A percentile compares a stretch with the other conserved stretches of the same genome.
Evolutionary conservation across 2,329 filamentous ascomycete genomes (phyloP).

Genomic region (Exophiala mesophila): DNA sequence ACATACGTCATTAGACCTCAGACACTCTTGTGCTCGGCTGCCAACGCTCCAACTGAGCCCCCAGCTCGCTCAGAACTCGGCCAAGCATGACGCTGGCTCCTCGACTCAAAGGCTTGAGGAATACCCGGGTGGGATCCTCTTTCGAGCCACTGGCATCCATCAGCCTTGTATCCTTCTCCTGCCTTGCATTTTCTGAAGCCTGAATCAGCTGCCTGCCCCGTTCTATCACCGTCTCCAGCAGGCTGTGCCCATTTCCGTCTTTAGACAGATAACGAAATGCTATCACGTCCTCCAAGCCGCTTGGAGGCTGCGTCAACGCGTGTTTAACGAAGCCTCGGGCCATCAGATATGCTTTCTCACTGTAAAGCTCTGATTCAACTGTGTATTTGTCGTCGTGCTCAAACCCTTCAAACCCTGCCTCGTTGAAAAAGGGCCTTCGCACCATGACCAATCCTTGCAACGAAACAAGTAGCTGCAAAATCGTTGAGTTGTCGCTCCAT

Average conservation of each 20-base stretch:
- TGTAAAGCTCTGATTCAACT: slow-evolving; percentile 47
- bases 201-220: slow-evolving; percentile 29
- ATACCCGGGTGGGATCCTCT: slow-evolving; percentile 25
- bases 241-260: slow-evolving; percentile 4
- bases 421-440: slow-evolving; percentile 59
- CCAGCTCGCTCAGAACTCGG: slow-evolving; percentile 29
- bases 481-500: slow-evolving; percentile 51
- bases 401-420: slow-evolving; percentile 56
- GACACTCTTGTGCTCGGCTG: too few relatives aligned
- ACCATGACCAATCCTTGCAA: slow-evolving; percentile 56
- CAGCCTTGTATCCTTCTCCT: slow-evolving; percentile 20
- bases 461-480: slow-evolving; percentile 55
- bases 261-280: slow-evolving; percentile 46
- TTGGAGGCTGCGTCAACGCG: slow-evolving; percentile 39
- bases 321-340: slow-evolving; percentile 48
- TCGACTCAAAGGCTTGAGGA: slow-evolving; percentile 31
- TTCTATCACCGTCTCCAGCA: slow-evolving; percentile 23
- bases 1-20: too few relatives aligned
- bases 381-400: slow-evolving; percentile 43
- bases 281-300: slow-evolving; percentile 49
- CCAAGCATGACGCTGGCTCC: slow-evolving; percentile 33
- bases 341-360: slow-evolving; percentile 51
- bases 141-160: slow-evolving; percentile 22
- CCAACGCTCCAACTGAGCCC: slow-evolving; percentile 15
- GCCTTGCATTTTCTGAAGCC: slow-evolving; percentile 19